Evolutionary conservation across 2,329 filamentous ascomycete genomes (phyloP).

Genomic region (Fusarium algeriense): DNA sequence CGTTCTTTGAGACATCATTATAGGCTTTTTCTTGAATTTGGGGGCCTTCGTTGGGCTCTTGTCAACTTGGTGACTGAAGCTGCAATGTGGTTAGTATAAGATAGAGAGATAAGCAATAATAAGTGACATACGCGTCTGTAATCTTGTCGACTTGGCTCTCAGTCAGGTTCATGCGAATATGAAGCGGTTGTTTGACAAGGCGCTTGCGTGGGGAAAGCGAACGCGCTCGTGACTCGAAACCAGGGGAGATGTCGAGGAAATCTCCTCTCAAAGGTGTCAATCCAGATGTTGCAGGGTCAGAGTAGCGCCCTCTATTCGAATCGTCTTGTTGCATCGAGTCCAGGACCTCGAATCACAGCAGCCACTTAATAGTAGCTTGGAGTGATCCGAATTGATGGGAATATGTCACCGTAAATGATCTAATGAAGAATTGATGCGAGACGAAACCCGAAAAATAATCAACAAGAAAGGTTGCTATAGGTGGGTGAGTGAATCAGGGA

Average conservation of each 20-base stretch:
- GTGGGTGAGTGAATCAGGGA: conserved; percentile 2
- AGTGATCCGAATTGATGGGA: not conserved
- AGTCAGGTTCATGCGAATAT: conserved; percentile 63
- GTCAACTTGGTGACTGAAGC: conserved; percentile 52
- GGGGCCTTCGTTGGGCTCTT: conserved; percentile 42
- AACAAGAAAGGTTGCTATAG: not conserved
- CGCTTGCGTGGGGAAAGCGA: conserved; percentile 54
- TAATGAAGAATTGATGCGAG: not conserved
- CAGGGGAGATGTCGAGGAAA: conserved; percentile 53
- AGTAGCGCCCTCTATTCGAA: conserved; percentile 39
- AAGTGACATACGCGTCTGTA: conserved; percentile 57
- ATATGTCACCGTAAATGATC: not conserved
- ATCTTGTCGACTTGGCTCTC: conserved; percentile 63
- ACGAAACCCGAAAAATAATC: not conserved
- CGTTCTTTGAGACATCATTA: conserved; percentile 33
- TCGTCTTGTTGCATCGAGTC: conserved; percentile 36
- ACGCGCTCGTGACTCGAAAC: conserved; percentile 45
- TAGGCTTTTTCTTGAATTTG: conserved; percentile 33
- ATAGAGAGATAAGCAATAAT: no score
- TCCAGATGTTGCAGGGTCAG: conserved; percentile 43
- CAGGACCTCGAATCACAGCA: conserved; percentile 10
- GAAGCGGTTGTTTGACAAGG: conserved; percentile 54
- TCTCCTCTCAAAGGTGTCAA: conserved; percentile 52
- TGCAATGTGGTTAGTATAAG: conserved; percentile 33
- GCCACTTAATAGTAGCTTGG: conserved; percentile 8